A percentile compares a stretch with the other conserved stretches of the same genome.
Conservation (phyloP, 306 rosid genomes). For the Spatholobus suberectus region DNA sequence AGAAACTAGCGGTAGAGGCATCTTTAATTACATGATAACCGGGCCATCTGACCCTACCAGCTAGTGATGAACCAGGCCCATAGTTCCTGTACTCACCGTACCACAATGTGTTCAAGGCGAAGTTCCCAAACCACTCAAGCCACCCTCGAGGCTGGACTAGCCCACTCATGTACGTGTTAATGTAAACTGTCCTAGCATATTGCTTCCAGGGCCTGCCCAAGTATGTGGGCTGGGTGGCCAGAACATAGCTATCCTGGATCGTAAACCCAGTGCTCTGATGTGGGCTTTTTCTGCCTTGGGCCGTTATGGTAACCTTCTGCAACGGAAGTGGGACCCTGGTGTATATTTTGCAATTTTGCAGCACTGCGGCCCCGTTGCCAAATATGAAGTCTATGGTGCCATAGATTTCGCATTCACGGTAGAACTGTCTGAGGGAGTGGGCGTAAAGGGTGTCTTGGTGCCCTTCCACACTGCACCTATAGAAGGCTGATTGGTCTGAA, state of each 20-base stretch:
- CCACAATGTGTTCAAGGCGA: constrained; percentile 79
- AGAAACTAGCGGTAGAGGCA: constrained; percentile 52
- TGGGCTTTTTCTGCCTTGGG: constrained; percentile 82
- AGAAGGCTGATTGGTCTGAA: constrained; percentile 88
- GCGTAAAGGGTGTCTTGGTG: constrained; percentile 89
- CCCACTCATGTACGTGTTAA: constrained; percentile 77
- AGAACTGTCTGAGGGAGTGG: constrained; percentile 80
- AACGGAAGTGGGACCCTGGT: constrained; percentile 73
- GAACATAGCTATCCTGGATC: constrained; percentile 68
- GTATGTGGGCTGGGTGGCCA: constrained; percentile 79
- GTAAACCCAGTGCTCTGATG: constrained; percentile 82
- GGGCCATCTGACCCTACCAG: constrained; percentile 69
- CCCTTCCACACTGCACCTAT: constrained; percentile 81
- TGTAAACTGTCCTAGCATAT: constrained; percentile 69
- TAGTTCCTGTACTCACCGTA: constrained; percentile 79
- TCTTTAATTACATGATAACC: constrained; percentile 71
- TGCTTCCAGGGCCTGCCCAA: constrained; percentile 87
- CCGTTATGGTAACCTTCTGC: constrained; percentile 84
- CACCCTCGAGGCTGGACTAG: constrained; percentile 85
- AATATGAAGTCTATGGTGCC: constrained; percentile 92
- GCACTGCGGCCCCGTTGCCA: constrained; percentile 84
- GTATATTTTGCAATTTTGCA: constrained; percentile 81
- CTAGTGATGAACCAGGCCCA: constrained; percentile 65
- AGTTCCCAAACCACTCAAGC: constrained; percentile 85
- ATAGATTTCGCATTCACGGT: constrained; percentile 73